A percentile compares a stretch with the other conserved stretches of the same genome.
Evolutionary conservation across 225 moss, liverwort and hornwort genomes (phyloP).

Genomic region (Bryum argenteum): DNA sequence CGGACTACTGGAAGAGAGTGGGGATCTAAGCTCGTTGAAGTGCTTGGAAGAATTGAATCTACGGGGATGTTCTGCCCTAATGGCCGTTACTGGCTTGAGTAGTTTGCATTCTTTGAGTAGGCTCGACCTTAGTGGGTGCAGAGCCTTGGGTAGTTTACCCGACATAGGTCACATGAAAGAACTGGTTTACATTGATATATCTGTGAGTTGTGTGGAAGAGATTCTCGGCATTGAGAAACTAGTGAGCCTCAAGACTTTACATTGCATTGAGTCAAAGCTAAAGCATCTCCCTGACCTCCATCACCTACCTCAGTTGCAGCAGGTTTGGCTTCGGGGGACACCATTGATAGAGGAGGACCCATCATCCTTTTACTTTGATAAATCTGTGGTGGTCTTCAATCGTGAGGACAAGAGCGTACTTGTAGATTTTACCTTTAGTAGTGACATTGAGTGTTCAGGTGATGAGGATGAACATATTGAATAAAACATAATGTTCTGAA

Average conservation of each 20-base stretch:
- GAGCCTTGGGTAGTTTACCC: not conserved
- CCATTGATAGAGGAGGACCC: too few species aligned
- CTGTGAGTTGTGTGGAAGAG: not conserved
- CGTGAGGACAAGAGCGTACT: not conserved
- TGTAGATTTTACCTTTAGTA: constrained; percentile 5
- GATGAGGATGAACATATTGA: not conserved
- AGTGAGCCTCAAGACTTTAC: not conserved
- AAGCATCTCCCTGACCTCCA: constrained; percentile 23
- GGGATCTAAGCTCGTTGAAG: constrained; percentile 27
- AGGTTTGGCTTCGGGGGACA: accelerated
- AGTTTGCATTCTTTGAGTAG: constrained; percentile 6
- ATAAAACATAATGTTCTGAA: not conserved
- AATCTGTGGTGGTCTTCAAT: not conserved
- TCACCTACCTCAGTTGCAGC: constrained; percentile 6
- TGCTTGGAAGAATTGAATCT: constrained; percentile 24
- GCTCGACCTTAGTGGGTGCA: not conserved
- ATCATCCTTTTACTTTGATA: constrained; percentile 26
- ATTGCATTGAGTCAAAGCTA: not conserved
- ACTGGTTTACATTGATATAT: not conserved
- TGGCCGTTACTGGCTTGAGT: not conserved
- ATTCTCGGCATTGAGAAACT: constrained; percentile 27
- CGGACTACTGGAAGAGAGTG: not conserved
- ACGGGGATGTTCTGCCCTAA: not conserved
- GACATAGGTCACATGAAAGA: constrained; percentile 18
- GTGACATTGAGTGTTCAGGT: not conserved